Conservation (phyloP, 1,284 basidiomycete species). For the Leccinum solheimii region DNA sequence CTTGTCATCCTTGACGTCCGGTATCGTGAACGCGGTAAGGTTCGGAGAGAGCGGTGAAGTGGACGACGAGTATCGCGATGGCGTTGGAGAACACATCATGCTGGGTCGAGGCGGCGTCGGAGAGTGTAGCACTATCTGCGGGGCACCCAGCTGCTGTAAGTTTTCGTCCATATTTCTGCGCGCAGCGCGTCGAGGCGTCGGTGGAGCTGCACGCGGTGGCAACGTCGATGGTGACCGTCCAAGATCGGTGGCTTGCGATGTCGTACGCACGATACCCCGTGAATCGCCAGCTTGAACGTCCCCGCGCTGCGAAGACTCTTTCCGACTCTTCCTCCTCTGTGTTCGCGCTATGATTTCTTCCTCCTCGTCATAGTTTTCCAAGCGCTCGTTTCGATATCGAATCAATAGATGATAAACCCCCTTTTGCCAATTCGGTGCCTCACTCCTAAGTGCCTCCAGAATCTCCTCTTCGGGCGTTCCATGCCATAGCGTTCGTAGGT, state of each 20-base stretch:
- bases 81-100: constrained; percentile 27
- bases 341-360: constrained; percentile 42
- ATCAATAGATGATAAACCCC: constrained; percentile 86
- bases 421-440: constrained; percentile 87
- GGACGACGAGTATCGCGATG: constrained; percentile 28
- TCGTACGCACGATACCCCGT: constrained; percentile 22
- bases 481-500: constrained; percentile 90
- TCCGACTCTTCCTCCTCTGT: constrained; percentile 36
- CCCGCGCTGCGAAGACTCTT: constrained; percentile 22
- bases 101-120: constrained; percentile 33
- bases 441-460: constrained; percentile 60
- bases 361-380: constrained; percentile 69
- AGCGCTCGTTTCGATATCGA: constrained; percentile 70
- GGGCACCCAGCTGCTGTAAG: constrained; percentile 17
- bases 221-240: constrained; percentile 38
- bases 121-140: constrained; percentile 33
- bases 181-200: constrained; percentile 53
- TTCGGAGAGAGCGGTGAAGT: constrained; percentile 34
- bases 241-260: constrained; percentile 30
- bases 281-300: neutral
- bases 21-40: constrained; percentile 41
- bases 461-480: constrained; percentile 73
- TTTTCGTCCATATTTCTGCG: constrained; percentile 23
- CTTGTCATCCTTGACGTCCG: constrained; percentile 51
- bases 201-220: constrained; percentile 57